Evolutionary conservation across 1,139 yeast species (phyloP), one percentile per base, ranked within the genome.

Genomic region (Nakaseomyces sp.): DNA sequence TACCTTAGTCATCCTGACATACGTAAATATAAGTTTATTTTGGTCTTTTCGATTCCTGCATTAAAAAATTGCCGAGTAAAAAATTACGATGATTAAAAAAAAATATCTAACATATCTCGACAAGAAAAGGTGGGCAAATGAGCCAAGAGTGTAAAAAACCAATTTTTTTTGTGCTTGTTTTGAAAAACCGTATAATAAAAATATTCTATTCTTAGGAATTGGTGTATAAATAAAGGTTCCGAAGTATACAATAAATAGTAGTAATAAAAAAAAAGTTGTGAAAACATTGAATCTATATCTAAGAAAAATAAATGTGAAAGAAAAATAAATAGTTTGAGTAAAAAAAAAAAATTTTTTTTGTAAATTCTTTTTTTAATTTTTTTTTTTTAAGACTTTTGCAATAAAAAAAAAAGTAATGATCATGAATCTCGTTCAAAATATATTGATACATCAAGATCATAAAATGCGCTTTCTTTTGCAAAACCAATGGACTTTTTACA

Each of bases 151-250:
- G n/a, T n/a, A n/a, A n/a, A n/a, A n/a, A n/a, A n/a, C n/a, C n/a
- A 9, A 9, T 7, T 28, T 28, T 5, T 5, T 13, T 5, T 5
- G 12, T 7, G 15, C 31, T 13, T 28, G n/a, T 8, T 28, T 28
- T 6, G 6, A 6, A 22, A 9, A 22, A 22, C 29, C 29, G 29
- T 26, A 26, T 26, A 26, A 22, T 22, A 26, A 26, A 22, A 26
- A 26, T 26, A 26, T 26, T 26, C 29, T 26, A 26, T 26, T 26
- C 29, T 26, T 10, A 10, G 29, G n/a, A 9, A n/a, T 26, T 26
- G n/a, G 29, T 26, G 33, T 30, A 30, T 30, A 30, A 30, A 30
- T 30, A 30, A 28, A 22, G 24, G 6, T 30, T 30, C 33, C 33
- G n/a, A 30, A 16, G 33, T 13, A 30, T 30, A 30, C 33, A 30